Evolutionary conservation across 257 asterid genomes (phyloP), one percentile per base, ranked within the genome.

Genomic region (Lavandula angustifolia): DNA sequence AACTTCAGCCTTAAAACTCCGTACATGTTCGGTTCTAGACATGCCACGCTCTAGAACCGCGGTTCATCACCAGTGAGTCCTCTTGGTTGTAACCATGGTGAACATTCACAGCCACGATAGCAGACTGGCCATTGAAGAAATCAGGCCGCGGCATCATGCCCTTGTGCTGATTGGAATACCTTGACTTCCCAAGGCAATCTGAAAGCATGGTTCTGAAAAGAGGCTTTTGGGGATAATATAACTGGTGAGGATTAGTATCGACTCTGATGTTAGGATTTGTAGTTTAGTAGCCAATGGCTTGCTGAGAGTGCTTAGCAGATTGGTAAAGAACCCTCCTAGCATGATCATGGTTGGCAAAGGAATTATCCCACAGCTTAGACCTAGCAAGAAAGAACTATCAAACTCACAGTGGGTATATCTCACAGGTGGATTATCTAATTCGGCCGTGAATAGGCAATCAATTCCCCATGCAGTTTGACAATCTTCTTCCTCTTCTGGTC

Each of bases 401-500:
- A 90, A 82, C 69, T 94, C 99, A 60, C 96, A 87, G 55, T 94
- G 97, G 1, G 95, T 85, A 65, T 87, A 90, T 51, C 75, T 84
- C 35, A 72, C 68, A 4, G 94, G 92, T 11, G 89, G 95, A 12
- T 80, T 77, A 66, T 83, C 87, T 55, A 81, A 56, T 43, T 77
- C 74, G 9, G 80, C 87, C 22, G 70, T 74, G 61, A 87, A 80
- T 34, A 94, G 90, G 76, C 76, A 76, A 22, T 64, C 75, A 52
- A 77, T 67, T 66, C 88, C 96, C 99, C 99, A 94, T 32, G 99
- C 99, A 43, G 87, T 83, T 59, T 62, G 79, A 53, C 88, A 83
- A 66, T 94, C 99, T 69, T 94, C 99, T 72, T 90, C 99, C 81
- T 94, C 97, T 81, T 94, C 99, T 1, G 99, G 73, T 18, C 99